These are phyloP conservation scores for Picea engelmannii DNA, from an alignment of 83 land plant genomes.

Conservation along the genomic window DNA sequence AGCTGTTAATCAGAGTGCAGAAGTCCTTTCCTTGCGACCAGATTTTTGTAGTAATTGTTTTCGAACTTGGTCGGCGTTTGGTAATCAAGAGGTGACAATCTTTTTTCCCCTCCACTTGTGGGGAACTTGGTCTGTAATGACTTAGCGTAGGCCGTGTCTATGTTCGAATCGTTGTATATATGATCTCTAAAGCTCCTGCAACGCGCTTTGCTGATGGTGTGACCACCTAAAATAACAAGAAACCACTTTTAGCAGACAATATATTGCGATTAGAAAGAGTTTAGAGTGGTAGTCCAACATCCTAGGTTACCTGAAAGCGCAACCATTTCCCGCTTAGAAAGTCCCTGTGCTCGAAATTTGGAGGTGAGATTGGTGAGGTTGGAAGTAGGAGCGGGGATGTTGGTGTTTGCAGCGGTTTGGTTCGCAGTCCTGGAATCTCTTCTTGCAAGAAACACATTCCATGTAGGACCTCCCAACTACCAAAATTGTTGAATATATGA, in stretches of 20 bases:
- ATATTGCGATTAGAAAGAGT: not conserved
- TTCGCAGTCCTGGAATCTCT: conserved; percentile 31
- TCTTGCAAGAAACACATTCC: conserved; percentile 26
- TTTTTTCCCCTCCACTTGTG: not conserved
- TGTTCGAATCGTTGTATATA: conserved; percentile 1
- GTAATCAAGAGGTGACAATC: conserved; percentile 32
- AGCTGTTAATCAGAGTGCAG: not conserved
- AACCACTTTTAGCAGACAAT: not conserved
- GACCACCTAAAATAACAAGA: not conserved
- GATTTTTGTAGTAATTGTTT: conserved; percentile 55
- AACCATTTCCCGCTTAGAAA: conserved; percentile 22
- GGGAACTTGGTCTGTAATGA: not conserved
- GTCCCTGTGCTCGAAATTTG: conserved; percentile 24
- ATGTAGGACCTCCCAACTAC: conserved; percentile 40
- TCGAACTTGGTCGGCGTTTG: conserved; percentile 48
- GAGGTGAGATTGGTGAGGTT: conserved; percentile 1
- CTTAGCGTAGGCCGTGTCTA: not conserved
- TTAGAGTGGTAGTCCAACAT: not conserved
- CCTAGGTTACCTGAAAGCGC: conserved; percentile 31
- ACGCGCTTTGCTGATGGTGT: not conserved
- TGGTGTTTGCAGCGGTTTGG: conserved; percentile 18
- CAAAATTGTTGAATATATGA: no score
- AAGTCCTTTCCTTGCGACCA: conserved; percentile 17
- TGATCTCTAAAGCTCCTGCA: not conserved
- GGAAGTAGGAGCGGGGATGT: conserved; percentile 19